Base-by-base conservation (phyloP, 2,329 filamentous ascomycete genomes). In the Leptographium procerum region DNA sequence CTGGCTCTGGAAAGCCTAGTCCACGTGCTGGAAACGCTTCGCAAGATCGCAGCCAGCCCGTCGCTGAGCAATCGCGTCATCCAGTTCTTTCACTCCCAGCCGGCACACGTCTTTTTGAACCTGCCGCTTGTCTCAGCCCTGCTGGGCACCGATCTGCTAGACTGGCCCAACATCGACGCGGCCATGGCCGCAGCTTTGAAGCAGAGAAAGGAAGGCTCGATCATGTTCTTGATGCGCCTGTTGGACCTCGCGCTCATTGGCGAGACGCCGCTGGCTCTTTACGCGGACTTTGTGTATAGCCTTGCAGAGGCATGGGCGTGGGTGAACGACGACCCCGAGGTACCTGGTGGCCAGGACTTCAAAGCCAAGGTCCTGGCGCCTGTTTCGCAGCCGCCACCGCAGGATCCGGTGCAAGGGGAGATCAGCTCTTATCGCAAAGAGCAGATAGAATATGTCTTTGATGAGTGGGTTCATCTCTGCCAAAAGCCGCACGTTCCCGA, bases 391-490 rank as follows among this genome's bases (percentile, higher is more conserved):
- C 69, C 72, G 11, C 69, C 72, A 9, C 62, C 69, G 70, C 78
- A 57, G 71, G 78, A 56, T 73, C 77, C 33, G 4, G 6, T 47
- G 11, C 52, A 57, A 22, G 82, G 79, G 26, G 82, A 86, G 59
- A 79, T 83, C 55, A 72, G 76, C 19, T 70, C 74, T 45, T 77
- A 82, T 34, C 85, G 85, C 64, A 83, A 85, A 62, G 89, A 95
- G 61, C 90, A 96, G 69, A 84, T 95, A 72, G 90, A 95, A 65
- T 97, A 99, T 68, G 81, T 96, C 24, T 96, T 99, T 67, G 91
- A 92, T 50, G 94, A 99, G 73, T 99, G 94, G 94, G 82, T 92
- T 31, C 85, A 87, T 60, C 80, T 96, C 9, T 87, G 81, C 73
- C 87, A 87, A 70, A 89, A 90, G 65, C 81, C 84, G n/a, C 84